Evolutionary conservation across 2,329 filamentous ascomycete genomes (phyloP), one percentile per base, ranked within the genome.

Genomic region (Xenosphaeropsis pyriputrescens): DNA sequence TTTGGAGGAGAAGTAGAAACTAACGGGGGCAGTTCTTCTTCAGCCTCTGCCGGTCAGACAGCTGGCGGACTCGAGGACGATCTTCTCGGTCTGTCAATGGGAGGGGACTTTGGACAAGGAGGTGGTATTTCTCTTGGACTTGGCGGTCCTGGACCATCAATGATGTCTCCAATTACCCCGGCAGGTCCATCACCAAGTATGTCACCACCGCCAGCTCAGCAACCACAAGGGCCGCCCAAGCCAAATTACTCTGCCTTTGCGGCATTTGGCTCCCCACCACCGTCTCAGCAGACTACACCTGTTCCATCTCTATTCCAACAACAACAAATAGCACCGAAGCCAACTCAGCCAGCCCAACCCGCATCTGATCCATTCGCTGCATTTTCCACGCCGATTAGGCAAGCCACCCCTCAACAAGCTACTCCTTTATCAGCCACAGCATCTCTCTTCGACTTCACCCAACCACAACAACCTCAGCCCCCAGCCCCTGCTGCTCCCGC

Each of bases 61-160:
- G 62, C 72, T 1, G 76, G 72, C 38, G 78, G 82, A 12, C 58
- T 96, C 16, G 88, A 95, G 53, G 88, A 93, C 55, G 91, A 98
- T 53, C 66, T 98, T 6, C 67, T 98, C 4, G 91, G 91, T 0
- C 63, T 98, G 32, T 93, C 86, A 31, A 73, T 98, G 51, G 76
- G 76, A 35, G 47, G 54, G 4, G 68, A 61, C 39, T 89, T 77
- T 51, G 79, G 82, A 11, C 75, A 83, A 51, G 75, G 77, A 5
- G 88, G 89, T 34, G 79, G 79, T 36, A 93, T 96, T 45, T 79
- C 85, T 4, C 68, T 96, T 14, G 88, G 86, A 5, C 79, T 83
- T 50, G 78, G 79, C 40, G 72, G 80, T 18, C 77, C 77, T 2
- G 76, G 77, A 0, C 76, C 60, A 32, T 55, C 75, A 14, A 57